Base-by-base conservation (phyloP, 108 stramenopile species). In the Seminavis robusta region DNA sequence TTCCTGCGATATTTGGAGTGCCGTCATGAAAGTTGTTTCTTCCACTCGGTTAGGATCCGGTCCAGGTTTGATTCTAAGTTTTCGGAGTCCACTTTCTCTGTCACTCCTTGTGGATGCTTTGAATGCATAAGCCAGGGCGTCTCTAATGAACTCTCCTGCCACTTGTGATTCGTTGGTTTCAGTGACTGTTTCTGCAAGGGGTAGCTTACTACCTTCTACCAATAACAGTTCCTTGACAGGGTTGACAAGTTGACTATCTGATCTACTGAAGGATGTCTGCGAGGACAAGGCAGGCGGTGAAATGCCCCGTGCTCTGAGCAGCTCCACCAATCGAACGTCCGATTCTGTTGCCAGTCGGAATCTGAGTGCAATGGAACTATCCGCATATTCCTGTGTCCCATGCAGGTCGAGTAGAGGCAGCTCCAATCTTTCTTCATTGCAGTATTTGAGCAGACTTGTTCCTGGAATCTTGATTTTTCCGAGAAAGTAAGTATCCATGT, bases 51-150 rank as follows among this genome's bases (percentile, higher is more conserved):
- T 19, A 0, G 87, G 83, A 56, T 88, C 83, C 4, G 87, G 79
- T 52, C 76, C 63, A n/a, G 87, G 87, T 55, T 82, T 84, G 36
- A 83, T n/a, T n/a, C n/a, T n/a, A 8, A 68, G 1, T 39, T 49
- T 66, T 27, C 25, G 17, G 26, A 11, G 29, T 23, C 65, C 64
- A 0, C 56, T 57, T 27, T 57, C 38, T 17, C 26, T 30, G 41
- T 67, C 65, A 8, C 39, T 38, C 4, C 60, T 23, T 28, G 46
- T 52, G 1, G 30, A 28, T 0, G 61, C 37, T 1, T 61, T 49
- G 9, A 76, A 64, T 0, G 76, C 37, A 33, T 65, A 52, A 3
- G 39, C 43, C 1, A 82, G 7, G 11, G 74, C 65, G 15, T 67
- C 66, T 7, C 72, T 8, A 16, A 82, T 52, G 4, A 56, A 51